Conservation (phyloP, 83 land plant species). For the Thuja plicata region DNA sequence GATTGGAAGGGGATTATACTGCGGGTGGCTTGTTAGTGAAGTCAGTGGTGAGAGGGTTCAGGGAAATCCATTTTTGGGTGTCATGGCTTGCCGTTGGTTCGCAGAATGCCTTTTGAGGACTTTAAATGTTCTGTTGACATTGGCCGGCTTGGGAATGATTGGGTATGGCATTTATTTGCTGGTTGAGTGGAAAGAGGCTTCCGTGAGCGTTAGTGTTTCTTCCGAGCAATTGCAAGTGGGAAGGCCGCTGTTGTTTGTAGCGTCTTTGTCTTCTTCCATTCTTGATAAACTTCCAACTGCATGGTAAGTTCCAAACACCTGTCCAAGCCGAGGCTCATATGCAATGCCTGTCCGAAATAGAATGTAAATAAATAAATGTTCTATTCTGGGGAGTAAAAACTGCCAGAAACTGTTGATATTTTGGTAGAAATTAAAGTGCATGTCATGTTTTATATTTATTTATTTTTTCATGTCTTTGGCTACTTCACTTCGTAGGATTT, state of each 20-base stretch:
- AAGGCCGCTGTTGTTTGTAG: slow-evolving; percentile 46
- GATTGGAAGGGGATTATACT: no score
- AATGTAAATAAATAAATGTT: no score
- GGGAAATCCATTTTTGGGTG: neutral
- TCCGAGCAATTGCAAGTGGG: slow-evolving; percentile 32
- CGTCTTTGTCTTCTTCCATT: slow-evolving; percentile 30
- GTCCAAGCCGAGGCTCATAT: neutral
- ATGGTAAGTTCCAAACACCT: slow-evolving; percentile 38
- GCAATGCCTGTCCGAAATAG: no score
- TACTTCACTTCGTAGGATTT: no score
- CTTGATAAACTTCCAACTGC: slow-evolving; percentile 60
- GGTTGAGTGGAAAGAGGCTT: slow-evolving; percentile 53
- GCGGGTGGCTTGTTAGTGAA: neutral
- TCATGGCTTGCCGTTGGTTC: slow-evolving; percentile 87
- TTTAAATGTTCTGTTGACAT: slow-evolving; percentile 72
- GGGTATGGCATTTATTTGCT: slow-evolving; percentile 91
- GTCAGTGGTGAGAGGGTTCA: neutral
- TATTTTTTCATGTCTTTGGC: no score
- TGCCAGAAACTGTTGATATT: no score
- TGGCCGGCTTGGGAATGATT: slow-evolving; percentile 81
- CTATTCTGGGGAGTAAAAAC: no score
- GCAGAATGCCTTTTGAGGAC: slow-evolving; percentile 85
- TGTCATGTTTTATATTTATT: no score
- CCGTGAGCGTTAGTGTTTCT: neutral
- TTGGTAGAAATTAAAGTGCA: no score